Conservation (phyloP, 192 early-diverging fungal genomes). For the Entomortierella chlamydospora region DNA sequence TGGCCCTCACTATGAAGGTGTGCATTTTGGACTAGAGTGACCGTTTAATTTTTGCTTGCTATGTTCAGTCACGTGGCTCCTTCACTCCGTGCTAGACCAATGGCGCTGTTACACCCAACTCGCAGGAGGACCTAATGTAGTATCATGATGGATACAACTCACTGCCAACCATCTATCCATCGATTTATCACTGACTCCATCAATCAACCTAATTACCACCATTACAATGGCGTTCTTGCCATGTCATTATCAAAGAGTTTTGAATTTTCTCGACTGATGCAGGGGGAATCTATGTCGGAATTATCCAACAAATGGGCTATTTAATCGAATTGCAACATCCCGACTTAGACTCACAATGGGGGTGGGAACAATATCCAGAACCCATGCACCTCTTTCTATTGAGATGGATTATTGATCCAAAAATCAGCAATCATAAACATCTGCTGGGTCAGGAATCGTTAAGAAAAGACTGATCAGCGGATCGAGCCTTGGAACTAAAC, state of each 20-base stretch:
- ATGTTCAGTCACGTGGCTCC: constrained; percentile 18
- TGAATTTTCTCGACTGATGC: neutral
- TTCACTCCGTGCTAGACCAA: constrained; percentile 1
- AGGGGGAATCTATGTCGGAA: neutral
- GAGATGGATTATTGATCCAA: neutral
- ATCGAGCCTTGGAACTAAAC: no score
- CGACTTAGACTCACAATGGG: neutral
- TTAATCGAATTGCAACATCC: neutral
- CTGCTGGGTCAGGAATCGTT: no score
- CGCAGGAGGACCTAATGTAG: neutral
- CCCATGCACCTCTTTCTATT: no score
- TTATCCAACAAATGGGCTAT: neutral
- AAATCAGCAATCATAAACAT: neutral
- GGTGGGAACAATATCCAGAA: no score
- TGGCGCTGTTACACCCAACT: neutral
- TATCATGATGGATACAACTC: constrained; percentile 17
- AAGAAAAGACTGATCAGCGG: no score
- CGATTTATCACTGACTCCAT: neutral
- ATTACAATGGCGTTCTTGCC: neutral
- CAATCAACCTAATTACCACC: neutral
- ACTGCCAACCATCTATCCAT: constrained; percentile 24
- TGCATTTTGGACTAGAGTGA: constrained; percentile 2
- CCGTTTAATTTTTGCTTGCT: neutral
- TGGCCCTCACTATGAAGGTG: constrained; percentile 47
- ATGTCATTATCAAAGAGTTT: neutral